Evolutionary conservation across 495 filamentous ascomycete species (phyloP), one percentile per base, ranked within the genome.

Genomic region (Aspergillus haitiensis): DNA sequence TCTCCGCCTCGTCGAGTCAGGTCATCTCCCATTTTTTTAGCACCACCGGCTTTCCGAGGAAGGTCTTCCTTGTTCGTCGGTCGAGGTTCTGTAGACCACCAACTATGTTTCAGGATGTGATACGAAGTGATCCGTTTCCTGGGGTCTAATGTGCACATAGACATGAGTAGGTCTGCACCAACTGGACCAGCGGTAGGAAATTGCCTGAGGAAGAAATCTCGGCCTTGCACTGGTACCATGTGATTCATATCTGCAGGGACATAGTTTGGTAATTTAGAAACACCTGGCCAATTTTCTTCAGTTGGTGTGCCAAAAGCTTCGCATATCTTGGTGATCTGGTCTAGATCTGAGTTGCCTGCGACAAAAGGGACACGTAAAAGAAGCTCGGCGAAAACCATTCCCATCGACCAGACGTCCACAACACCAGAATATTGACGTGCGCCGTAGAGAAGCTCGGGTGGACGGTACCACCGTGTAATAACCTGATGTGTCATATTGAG

Each of bases 361-460:
- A 96, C 78, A 60, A 87, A 95, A 0, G 93, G 91, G 1, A 84
- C 82, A 16, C 95, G 82, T 56, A 96, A 78, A 36, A 96, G 77
- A 27, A 99, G 82, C 71, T 99, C 94, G 0, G 94, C 93, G 62
- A 98, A 92, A 0, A 99, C 93, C 66, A 88, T 81, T 15, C 90
- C 95, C 56, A 95, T 88, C n/a, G 89, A 92, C 93, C 93, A 99
- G 46, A 99, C 78, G 70, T 99, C 95, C 32, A 98, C 94, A 1
- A 86, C 89, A 5, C 89, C 90, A 35, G 88, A 88, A 75, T 99
- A 99, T 73, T 92, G 88, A 51, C 86, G 82, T 2, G 93, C 92
- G 51, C 91, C 90, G 68, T 89, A 96, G 34, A 98, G 84, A 37
- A 99, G 82, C 77, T 99, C 94, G 1, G 92, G 94, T 5, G 93